Base-by-base conservation (phyloP, 2,329 filamentous ascomycete genomes). In the Xylariaceae sp. region DNA sequence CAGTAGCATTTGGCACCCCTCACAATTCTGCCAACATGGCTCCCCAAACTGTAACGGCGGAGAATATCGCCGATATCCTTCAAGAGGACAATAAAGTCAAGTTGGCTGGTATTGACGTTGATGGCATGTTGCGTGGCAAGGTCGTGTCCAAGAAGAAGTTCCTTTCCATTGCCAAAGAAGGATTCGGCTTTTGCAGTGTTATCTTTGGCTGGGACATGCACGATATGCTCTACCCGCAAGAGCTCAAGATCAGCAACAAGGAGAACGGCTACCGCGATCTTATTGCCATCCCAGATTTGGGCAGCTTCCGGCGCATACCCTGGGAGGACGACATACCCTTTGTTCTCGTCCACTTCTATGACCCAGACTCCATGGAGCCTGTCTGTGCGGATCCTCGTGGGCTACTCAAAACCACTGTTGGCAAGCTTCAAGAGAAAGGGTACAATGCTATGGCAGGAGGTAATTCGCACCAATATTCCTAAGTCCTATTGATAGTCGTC, bases 141-240 rank as follows among this genome's bases (percentile, higher is more conserved):
- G 77, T 93, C 51, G 83, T 93, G 71, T 86, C 87, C 58, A 91
- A 92, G 76, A 86, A 85, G 68, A 93, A 94, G 73, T 93, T 93
- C 69, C 73, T 92, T 28, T 87, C 86, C 5, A 82, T 91, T 47
- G 84, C 84, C 6, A 73, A 83, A 53, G 82, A 86, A 50, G 89
- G 89, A 18, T 93, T 93, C 60, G 89, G 89, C 16, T 92, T 93
- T 75, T 92, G 89, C 74, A 90, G 86, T 13, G 88, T 91, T 51
- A 81, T 92, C 60, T 93, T 92, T 65, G 88, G 89, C 63, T 93
- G 89, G 89, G 89, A 93, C 65, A 92, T 92, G 87, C 89, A 93
- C 66, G 89, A 94, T 63, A 77, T 83, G 69, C 89, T 87, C 31
- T 93, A 92, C 70, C 87, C 86, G 68, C 80, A 80, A 59, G 88